phyloP scores from a whole-genome alignment of 257 asterid genomes.

The Scutellaria barbata region DNA sequence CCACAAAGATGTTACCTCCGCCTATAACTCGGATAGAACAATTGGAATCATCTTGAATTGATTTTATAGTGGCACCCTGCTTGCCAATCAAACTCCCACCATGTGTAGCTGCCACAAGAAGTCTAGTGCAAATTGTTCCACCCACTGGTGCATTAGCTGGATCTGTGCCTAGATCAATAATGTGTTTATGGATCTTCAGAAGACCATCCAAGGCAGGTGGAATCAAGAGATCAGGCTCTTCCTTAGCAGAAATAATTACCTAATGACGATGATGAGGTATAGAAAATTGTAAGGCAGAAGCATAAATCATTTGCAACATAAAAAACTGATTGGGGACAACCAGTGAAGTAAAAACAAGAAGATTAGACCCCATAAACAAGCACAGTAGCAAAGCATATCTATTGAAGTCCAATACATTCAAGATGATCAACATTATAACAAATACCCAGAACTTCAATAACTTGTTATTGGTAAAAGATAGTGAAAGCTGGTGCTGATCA shows the following conservation, averaged over 20 bases:
- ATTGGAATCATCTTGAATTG: slow-evolving; percentile 79
- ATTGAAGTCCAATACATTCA: neutral
- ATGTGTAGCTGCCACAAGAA: slow-evolving; percentile 90
- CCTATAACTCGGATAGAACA: slow-evolving; percentile 83
- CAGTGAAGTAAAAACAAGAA: neutral
- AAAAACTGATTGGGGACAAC: neutral
- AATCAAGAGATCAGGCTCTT: slow-evolving; percentile 71
- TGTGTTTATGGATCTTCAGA: slow-evolving; percentile 77
- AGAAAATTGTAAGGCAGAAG: slow-evolving; percentile 22
- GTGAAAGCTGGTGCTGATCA: slow-evolving; percentile 6
- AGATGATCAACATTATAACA: neutral
- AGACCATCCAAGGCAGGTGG: slow-evolving; percentile 94
- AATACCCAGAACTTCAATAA: neutral
- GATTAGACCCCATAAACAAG: slow-evolving; percentile 7
- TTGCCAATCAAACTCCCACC: slow-evolving; percentile 95
- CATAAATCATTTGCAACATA: slow-evolving; percentile 20
- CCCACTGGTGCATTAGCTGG: slow-evolving; percentile 55
- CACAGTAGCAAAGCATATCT: slow-evolving; percentile 3
- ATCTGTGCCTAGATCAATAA: slow-evolving; percentile 63
- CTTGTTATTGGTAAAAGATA: neutral
- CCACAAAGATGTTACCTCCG: slow-evolving; percentile 57
- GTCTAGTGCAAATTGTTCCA: slow-evolving; percentile 67
- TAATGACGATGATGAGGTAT: slow-evolving; percentile 37
- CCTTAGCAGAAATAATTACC: slow-evolving; percentile 90
- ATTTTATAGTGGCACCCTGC: slow-evolving; percentile 92